phyloP scores from a whole-genome alignment of 2,329 filamentous ascomycete genomes.

The Dryadomyces quercivorus region DNA sequence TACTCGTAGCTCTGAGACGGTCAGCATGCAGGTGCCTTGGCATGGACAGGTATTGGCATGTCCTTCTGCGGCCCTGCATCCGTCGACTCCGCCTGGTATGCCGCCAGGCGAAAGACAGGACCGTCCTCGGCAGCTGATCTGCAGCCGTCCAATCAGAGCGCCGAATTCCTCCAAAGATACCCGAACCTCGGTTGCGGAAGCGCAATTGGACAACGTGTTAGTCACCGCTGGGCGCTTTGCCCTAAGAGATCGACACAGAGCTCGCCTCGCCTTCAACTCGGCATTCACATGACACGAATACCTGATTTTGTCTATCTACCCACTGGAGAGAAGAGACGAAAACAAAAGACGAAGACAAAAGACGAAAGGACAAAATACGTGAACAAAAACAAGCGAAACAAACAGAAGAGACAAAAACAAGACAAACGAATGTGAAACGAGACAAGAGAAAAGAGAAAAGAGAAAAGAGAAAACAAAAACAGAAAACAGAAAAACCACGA shows the following conservation, averaged over 20 bases:
- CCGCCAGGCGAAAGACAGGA: too few species aligned
- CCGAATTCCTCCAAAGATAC: not conserved
- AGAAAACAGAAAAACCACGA: not conserved
- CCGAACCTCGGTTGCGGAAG: slow-evolving; percentile 1
- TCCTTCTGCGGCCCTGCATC: too few species aligned
- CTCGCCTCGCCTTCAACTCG: not conserved
- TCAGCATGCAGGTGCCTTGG: too few species aligned
- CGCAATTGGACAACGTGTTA: not conserved
- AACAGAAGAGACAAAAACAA: not conserved
- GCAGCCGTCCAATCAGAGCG: too few species aligned
- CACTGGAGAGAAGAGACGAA: not conserved
- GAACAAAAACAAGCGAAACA: not conserved
- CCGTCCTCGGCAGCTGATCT: too few species aligned
- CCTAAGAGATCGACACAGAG: not conserved
- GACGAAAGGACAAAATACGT: not conserved
- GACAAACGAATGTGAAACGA: too few species aligned
- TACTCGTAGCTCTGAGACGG: too few species aligned
- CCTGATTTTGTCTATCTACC: not conserved
- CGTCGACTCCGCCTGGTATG: too few species aligned
- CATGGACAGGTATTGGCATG: too few species aligned
- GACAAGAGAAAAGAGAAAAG: not conserved
- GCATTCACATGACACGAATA: not conserved
- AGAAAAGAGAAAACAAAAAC: not conserved
- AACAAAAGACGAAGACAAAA: not conserved
- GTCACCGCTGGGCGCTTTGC: not conserved